Base-by-base conservation (phyloP, 208 protist genomes). In the Endotrypanum monterogeii region DNA sequence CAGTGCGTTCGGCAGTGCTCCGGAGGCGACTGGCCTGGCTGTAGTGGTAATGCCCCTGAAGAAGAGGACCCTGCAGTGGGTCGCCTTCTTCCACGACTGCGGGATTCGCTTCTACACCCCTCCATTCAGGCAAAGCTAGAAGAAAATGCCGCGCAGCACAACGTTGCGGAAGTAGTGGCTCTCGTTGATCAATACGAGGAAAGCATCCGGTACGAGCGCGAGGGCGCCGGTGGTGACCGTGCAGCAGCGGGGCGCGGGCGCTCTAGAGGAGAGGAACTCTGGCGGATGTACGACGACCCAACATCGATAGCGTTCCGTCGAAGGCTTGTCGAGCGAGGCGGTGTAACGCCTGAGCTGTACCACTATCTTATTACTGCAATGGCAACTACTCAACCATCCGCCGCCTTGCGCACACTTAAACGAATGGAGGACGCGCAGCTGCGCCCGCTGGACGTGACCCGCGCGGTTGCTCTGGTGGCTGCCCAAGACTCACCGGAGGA, bases 351-450 rank as follows among this genome's bases (percentile, higher is more conserved):
- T 0, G 90, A 97, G 86, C 74, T 97, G 73, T 97, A 97, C 69
- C 93, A 97, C 76, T 97, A 97, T 78, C 68, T 97, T 12, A 85
- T 97, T 67, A 80, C 83, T 9, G 82, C 93, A 3, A 71, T 97
- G 25, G 76, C 82, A 23, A 52, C 55, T 18, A 72, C 83, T 2
- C 86, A 93, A 61, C 93, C 93, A 3, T 85, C 87, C 2, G 80
- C 86, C 28, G 93, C 89, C 9, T 82, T 97, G 67, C 86, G 88
- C n/a, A 95, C 90, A 55, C 46, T 95, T 18, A 55, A 78, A 18
- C 80, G 85, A 20, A 95, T 97, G 93, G 46, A 74, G 20, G 81
- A 84, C 51, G 54, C 88, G 2, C 85, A 92, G 58, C 69, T 97
- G 18, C 84, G 80, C 8, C 72, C 89, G 5, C 85, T 97, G 32